Percentiles rank a stretch among this genome's conserved stretches.
phyloP scores from a whole-genome alignment of 139 green algal species.

The Chlorella sp. region DNA sequence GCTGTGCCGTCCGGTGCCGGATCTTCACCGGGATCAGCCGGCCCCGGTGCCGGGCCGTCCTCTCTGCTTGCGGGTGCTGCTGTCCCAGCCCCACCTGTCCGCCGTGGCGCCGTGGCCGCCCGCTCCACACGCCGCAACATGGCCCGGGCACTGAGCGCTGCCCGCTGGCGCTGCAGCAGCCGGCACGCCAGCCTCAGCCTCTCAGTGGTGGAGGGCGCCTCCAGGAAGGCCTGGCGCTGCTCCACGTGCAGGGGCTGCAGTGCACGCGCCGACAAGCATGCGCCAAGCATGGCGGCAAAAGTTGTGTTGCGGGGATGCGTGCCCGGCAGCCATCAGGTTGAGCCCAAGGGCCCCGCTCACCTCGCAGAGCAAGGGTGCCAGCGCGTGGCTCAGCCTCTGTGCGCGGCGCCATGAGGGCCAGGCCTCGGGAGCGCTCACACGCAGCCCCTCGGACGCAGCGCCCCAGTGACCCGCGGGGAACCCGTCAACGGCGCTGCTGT shows the following conservation, averaged over 20 bases:
- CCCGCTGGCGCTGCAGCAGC: neutral
- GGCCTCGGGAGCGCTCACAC: neutral
- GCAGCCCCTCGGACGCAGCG: neutral
- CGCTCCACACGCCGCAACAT: neutral
- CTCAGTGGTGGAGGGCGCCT: neutral
- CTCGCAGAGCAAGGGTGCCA: neutral
- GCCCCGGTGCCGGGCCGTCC: too few relatives aligned
- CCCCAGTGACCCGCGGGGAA: neutral
- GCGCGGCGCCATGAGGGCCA: neutral
- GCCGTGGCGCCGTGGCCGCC: neutral
- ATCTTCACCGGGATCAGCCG: too few relatives aligned
- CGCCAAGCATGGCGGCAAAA: neutral
- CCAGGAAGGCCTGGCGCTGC: neutral
- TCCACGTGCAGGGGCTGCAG: too few relatives aligned
- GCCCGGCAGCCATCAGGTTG: neutral
- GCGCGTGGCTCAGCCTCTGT: neutral
- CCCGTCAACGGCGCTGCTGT: too few relatives aligned
- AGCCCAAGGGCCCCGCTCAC: neutral
- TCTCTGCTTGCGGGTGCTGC: too few relatives aligned
- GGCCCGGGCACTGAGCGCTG: neutral
- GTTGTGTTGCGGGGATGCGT: neutral
- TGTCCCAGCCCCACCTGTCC: neutral
- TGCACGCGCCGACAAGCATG: neutral
- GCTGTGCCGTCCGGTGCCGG: too few relatives aligned
- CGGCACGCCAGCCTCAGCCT: neutral